Percentiles rank a stretch among this genome's conserved stretches.
These are phyloP conservation scores for Tarenaya hassleriana DNA, from an alignment of 345 rosid species.

Conservation along the genomic window DNA sequence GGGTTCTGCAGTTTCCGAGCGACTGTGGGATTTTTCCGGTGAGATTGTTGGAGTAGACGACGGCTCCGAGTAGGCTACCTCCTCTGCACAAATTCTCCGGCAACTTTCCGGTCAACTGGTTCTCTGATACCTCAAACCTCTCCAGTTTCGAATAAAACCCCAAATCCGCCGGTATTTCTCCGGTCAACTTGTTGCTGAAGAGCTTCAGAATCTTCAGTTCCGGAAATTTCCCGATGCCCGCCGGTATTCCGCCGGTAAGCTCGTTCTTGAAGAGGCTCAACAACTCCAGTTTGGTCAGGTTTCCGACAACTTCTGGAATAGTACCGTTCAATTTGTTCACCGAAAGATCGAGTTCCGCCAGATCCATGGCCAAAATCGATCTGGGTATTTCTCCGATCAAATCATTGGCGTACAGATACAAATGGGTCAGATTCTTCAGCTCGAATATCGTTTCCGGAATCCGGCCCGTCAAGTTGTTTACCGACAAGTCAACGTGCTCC, in stretches of 20 bases:
- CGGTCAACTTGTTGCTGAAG: slow-evolving; percentile 55
- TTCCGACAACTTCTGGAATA: slow-evolving; percentile 54
- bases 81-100: slow-evolving; percentile 65
- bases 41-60: slow-evolving; percentile 56
- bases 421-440: slow-evolving; percentile 37
- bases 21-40: slow-evolving; percentile 59
- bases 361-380: slow-evolving; percentile 28
- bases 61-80: slow-evolving; percentile 52
- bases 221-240: slow-evolving; percentile 48
- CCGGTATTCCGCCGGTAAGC: slow-evolving; percentile 58
- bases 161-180: slow-evolving; percentile 58
- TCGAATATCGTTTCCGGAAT: slow-evolving; percentile 44
- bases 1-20: slow-evolving; percentile 49
- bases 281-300: slow-evolving; percentile 36
- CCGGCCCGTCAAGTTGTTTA: slow-evolving; percentile 44
- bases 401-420: slow-evolving; percentile 44
- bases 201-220: slow-evolving; percentile 30
- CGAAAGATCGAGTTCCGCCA: slow-evolving; percentile 50
- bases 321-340: slow-evolving; percentile 54
- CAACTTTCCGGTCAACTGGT: slow-evolving; percentile 54
- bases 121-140: slow-evolving; percentile 50
- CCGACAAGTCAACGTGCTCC: slow-evolving; percentile 38
- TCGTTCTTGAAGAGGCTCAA: slow-evolving; percentile 40
- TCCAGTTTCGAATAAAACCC: slow-evolving; percentile 60
- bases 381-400: slow-evolving; percentile 56